Conservation (phyloP, 331 rosid species). For the Acacia pycnantha region DNA sequence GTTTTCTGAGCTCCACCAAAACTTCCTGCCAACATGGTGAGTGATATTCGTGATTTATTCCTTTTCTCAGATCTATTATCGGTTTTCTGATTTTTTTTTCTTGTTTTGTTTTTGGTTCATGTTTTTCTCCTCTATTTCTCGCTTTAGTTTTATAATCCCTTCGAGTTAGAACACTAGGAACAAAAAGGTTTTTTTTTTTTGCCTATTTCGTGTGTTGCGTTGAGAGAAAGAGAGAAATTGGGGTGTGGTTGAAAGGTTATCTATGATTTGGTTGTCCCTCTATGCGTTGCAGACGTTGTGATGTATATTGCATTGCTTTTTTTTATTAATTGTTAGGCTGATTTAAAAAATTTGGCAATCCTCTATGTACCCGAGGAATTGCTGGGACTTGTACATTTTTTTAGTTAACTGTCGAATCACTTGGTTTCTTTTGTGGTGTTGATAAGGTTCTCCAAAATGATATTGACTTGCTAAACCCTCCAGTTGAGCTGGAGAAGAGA, state of each 20-base stretch:
- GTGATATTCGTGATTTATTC: neutral
- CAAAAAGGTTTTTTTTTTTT: no score
- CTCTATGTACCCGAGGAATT: neutral
- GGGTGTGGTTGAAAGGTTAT: neutral
- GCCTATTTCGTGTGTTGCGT: neutral
- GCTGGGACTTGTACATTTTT: neutral
- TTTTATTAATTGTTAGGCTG: neutral
- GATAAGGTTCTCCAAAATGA: conserved; percentile 86
- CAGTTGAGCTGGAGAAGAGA: conserved; percentile 81
- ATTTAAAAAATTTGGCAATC: neutral
- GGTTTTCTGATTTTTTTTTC: neutral
- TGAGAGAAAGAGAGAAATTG: neutral
- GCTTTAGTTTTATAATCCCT: no score
- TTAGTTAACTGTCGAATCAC: neutral
- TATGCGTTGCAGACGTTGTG: neutral
- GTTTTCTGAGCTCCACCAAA: neutral
- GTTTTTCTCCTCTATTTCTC: neutral
- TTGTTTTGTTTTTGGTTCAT: neutral
- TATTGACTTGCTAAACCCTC: conserved; percentile 86
- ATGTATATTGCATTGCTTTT: neutral
- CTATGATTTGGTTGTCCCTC: neutral
- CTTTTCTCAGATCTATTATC: neutral
- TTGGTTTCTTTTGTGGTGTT: neutral
- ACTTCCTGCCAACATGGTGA: conserved; percentile 27
- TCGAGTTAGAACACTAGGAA: neutral